Evolutionary conservation across 2,329 filamentous ascomycete species (phyloP).

Genomic region (Clonostachys sp.): DNA sequence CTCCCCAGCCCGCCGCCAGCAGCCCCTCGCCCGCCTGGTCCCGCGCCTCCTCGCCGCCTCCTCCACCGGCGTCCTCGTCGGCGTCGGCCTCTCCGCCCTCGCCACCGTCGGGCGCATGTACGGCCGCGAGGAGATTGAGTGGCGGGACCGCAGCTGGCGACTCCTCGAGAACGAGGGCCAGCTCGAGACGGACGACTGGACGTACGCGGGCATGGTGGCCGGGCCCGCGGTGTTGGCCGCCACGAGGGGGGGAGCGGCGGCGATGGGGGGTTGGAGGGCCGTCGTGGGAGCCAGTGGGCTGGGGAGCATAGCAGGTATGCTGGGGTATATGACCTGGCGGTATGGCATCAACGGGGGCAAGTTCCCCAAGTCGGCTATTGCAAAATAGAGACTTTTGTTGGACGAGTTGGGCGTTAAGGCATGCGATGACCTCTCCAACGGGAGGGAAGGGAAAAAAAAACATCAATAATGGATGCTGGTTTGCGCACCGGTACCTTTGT

Average conservation of each 20-base stretch:
- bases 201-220: conserved; percentile 33
- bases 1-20: conserved; percentile 11
- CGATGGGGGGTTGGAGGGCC: conserved; percentile 3
- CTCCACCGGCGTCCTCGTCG: conserved; percentile 38
- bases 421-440: no score
- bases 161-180: conserved; percentile 54
- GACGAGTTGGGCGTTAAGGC: no score
- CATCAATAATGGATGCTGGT: no score
- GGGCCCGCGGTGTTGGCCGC: conserved; percentile 20
- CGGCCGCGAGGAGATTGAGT: conserved; percentile 55
- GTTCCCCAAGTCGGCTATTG: no score
- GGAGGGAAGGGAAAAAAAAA: no score
- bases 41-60: conserved; percentile 36
- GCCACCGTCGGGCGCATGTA: conserved; percentile 46
- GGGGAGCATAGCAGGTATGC: conserved; percentile 43
- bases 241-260: conserved; percentile 14
- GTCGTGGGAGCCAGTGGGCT: conserved; percentile 35
- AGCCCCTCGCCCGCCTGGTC: conserved; percentile 17
- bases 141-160: conserved; percentile 60
- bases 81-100: conserved; percentile 33
- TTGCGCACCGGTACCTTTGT: no score
- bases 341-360: conserved; percentile 32
- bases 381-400: no score
- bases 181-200: conserved; percentile 52
- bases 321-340: conserved; percentile 54